Percentiles rank a stretch among this genome's conserved stretches.
Evolutionary conservation across 2,329 filamentous ascomycete genomes (phyloP).

Genomic region (Monosporascus sp.): DNA sequence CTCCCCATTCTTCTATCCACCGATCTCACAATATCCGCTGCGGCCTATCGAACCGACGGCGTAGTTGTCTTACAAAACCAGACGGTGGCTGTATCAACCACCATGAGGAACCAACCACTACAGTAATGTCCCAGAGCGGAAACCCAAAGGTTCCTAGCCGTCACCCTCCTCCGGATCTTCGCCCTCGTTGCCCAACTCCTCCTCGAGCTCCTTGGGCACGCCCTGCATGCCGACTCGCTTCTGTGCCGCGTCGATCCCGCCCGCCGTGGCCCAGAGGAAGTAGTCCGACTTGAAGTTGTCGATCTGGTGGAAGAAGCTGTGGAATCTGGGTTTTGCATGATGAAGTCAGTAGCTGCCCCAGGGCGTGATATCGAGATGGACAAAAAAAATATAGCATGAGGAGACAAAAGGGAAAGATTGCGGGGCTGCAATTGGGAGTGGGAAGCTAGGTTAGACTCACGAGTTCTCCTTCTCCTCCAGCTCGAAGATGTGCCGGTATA

Average conservation of each 20-base stretch:
- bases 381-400: no score
- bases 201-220: conserved; percentile 35
- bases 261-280: conserved; percentile 70
- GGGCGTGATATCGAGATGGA: no score
- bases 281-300: conserved; percentile 67
- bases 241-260: conserved; percentile 58
- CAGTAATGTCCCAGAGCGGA: neutral
- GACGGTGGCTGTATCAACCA: no score
- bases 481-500: conserved; percentile 86
- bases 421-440: conserved; percentile 5
- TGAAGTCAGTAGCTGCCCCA: no score
- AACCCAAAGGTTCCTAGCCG: conserved; percentile 9
- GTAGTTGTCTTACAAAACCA: no score
- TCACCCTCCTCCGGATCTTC: conserved; percentile 40
- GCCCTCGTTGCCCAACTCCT: conserved; percentile 46
- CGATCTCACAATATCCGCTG: no score
- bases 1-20: no score
- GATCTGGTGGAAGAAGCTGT: conserved; percentile 73
- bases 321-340: conserved; percentile 49
- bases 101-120: neutral
- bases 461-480: conserved; percentile 83
- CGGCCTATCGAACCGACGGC: no score
- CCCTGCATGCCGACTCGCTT: conserved; percentile 37
- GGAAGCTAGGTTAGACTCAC: conserved; percentile 47
- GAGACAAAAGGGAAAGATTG: no score